Evolutionary conservation across 345 rosid species (phyloP).

Genomic region (Salix purpurea): DNA sequence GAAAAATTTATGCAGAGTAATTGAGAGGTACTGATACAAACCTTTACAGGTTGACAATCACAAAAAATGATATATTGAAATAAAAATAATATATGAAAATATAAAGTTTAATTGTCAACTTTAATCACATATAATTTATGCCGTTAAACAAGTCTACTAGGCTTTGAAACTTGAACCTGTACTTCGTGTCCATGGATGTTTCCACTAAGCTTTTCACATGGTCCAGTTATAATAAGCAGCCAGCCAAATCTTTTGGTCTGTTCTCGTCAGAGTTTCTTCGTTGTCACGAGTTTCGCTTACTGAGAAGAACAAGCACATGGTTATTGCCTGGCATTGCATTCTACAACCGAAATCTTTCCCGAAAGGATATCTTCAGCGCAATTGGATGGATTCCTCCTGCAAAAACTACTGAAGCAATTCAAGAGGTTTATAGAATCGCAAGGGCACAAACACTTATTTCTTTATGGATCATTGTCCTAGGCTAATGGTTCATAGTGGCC

Average conservation of each 20-base stretch:
- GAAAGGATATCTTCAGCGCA: constrained; percentile 79
- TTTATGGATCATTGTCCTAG: constrained; percentile 68
- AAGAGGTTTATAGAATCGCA: constrained; percentile 66
- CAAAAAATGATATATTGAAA: too few species aligned
- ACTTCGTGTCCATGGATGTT: too few species aligned
- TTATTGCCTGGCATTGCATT: constrained; percentile 76
- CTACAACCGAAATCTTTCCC: constrained; percentile 76
- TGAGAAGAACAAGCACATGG: constrained; percentile 78
- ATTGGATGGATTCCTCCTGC: constrained; percentile 79
- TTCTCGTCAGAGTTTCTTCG: constrained; percentile 1
- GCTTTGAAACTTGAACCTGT: neutral
- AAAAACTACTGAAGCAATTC: constrained; percentile 62
- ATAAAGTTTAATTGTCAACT: too few species aligned
- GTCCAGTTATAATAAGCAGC: too few species aligned
- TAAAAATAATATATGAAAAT: too few species aligned
- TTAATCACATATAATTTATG: neutral
- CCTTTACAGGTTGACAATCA: too few species aligned
- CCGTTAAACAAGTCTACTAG: neutral
- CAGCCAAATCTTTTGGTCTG: too few species aligned
- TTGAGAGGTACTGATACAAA: too few species aligned
- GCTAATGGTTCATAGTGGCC: constrained; percentile 80
- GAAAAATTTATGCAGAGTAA: too few species aligned
- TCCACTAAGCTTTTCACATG: too few species aligned
- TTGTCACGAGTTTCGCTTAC: constrained; percentile 75
- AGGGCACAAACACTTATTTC: constrained; percentile 80